Evolutionary conservation across 169 alveolate genomes (phyloP).

Genomic region (Condylostoma magnum): DNA sequence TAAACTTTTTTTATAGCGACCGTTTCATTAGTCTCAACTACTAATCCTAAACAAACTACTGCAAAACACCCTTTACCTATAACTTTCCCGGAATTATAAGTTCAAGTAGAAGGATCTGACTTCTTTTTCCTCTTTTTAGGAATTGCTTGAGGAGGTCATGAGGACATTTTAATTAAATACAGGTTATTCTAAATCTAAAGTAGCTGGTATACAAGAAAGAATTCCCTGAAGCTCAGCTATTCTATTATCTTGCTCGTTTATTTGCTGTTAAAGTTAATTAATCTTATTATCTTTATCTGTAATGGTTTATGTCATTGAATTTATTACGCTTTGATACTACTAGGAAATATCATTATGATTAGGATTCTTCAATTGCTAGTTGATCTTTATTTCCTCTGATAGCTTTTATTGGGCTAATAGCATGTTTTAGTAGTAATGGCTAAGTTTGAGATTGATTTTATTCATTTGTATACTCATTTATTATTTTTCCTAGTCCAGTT

Average conservation of each 20-base stretch:
- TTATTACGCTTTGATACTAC: conserved; percentile 11
- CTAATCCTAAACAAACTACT: conserved; percentile 94
- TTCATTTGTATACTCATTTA: neutral
- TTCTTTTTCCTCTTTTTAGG: no score
- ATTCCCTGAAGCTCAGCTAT: conserved; percentile 5
- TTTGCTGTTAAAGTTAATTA: neutral
- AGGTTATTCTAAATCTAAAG: neutral
- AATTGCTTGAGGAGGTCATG: no score
- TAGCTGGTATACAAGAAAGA: neutral
- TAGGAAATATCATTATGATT: neutral
- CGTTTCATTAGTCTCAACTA: conserved; percentile 91
- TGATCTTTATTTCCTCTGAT: neutral
- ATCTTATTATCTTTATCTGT: conserved; percentile 22
- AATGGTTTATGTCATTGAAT: conserved; percentile 16
- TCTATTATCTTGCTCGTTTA: neutral
- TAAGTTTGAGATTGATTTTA: neutral
- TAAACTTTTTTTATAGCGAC: conserved; percentile 97
- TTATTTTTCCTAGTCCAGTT: neutral
- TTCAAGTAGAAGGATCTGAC: no score
- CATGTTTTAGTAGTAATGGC: neutral
- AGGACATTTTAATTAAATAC: no score
- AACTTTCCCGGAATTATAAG: conserved; percentile 82
- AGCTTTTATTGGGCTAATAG: conserved; percentile 1
- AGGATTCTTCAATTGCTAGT: neutral
- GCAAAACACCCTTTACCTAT: conserved; percentile 99